Base-by-base conservation (phyloP, 2,329 filamentous ascomycete genomes). In the Gremmenia infestans region DNA sequence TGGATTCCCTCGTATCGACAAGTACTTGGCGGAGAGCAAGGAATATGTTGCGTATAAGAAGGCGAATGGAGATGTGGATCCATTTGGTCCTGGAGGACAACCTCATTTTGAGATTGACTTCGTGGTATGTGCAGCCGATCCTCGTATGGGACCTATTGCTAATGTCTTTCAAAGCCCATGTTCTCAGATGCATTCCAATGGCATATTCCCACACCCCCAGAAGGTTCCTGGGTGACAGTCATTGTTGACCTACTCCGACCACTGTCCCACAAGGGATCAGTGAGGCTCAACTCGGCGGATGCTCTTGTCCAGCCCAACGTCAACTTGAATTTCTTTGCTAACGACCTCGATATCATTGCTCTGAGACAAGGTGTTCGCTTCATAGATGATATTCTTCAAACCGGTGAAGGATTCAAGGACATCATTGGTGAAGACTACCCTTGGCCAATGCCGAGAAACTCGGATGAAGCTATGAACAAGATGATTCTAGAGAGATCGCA, bases 41-140 rank as follows among this genome's bases (percentile, higher is more conserved):
- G 72, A 75, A 45, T 86, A 85, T 61, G 67, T 68, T 8, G 69
- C 70, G 14, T 71, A 68, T 50, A 76, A 76, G 58, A 69, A 68
- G 11, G 61, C 66, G 3, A 76, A 78, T 52, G 72, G 67, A 9
- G 69, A 69, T 2, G 53, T 67, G 0, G 81, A 84, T 53, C 81
- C 81, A 2, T 83, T 83, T 63, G 76, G 76, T 1, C 81, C 81
- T 0, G 72, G 69, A 3, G 81, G 79, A 6, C 80, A 84, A 67
- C 81, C 81, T 25, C 81, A 84, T 60, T 83, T 84, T 60, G 81
- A 84, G 69, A 74, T 83, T 36, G 82, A 86, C 69, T 86, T 86
- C 62, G 78, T 86, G 11, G 56, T 55, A 53, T 25, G 56, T 58
- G 28, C 9, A 32, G 28, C 28, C 9, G 43, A 14, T 22, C 14